Evolutionary conservation across 1,284 basidiomycete species (phyloP).

Genomic region (Ceratobasidium papillatum): DNA sequence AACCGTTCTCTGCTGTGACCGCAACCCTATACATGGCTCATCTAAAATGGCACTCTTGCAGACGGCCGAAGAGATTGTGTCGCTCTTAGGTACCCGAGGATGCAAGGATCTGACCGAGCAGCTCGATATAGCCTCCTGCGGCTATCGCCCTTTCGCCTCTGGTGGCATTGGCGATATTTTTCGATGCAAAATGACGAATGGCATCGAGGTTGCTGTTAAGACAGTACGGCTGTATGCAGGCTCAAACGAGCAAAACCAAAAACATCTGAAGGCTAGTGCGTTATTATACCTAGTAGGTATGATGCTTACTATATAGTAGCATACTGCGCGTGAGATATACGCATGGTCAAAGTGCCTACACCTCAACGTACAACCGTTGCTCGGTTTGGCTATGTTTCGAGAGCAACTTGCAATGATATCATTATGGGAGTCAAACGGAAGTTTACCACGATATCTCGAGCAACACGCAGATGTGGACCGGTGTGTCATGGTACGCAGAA

Average conservation of each 20-base stretch:
- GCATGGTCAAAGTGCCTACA: not conserved
- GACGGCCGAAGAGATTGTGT: no score
- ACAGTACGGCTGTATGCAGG: not conserved
- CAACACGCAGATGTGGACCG: not conserved
- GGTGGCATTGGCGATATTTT: not conserved
- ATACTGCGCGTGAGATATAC: not conserved
- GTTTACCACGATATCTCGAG: not conserved
- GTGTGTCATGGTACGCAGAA: not conserved
- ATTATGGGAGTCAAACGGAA: not conserved
- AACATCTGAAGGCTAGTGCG: not conserved
- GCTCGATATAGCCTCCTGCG: no score
- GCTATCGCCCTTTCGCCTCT: no score
- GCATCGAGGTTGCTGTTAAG: not conserved
- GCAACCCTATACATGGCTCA: no score
- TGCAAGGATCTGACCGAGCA: no score
- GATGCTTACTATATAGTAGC: not conserved
- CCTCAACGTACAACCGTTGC: not conserved
- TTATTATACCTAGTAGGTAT: not conserved
- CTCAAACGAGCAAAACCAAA: no score
- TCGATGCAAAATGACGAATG: not conserved
- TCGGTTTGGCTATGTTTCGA: not conserved
- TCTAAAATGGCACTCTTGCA: no score
- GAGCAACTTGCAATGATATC: not conserved
- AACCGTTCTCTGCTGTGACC: no score
- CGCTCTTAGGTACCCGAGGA: no score